Evolutionary conservation across 768 basidiomycete species (phyloP), one percentile per base, ranked within the genome.

Genomic region (Boletus huronensis): DNA sequence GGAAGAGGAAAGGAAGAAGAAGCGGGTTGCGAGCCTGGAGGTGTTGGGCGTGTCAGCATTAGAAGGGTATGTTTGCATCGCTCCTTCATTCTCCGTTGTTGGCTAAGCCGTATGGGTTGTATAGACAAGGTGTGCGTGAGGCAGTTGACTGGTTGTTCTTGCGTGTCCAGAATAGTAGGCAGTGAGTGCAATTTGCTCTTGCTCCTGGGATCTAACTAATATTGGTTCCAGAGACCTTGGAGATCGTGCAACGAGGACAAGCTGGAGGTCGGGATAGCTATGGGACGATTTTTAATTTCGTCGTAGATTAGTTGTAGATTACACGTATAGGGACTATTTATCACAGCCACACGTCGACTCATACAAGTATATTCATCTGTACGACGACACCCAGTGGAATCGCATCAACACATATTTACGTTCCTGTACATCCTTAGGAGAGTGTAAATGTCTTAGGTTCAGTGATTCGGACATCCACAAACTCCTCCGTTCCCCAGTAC

Each of bases 111-210:
- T 38, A 25, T 39, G 11, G 46, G 5, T 48, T 47, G 10, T 60
- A 1, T 50, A 97, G 94, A 40, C 91, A 90, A 29, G 94, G 95
- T 2, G 86, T 96, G 16, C 81, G 88, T 52, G 88, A 89, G 47
- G 93, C 90, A 0, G 90, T 97, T 3, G 90, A 97, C 65, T 98
- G 95, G 95, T 66, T 98, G 26, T 96, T 96, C 67, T 83, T 95
- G 51, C 81, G 94, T 0, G 94, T 97, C 5, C 93, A 96, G 72
- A 94, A 93, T 60, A 92, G 90, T 59, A 76, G 88, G 58, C 82
- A 83, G 87, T 85, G 45, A 52, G 66, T 39, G 5, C 3, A 0
- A 11, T 31, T 36, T 10, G 1, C 4, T 32, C 38, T 29, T 39
- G 6, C 9, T 29, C 10, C 1, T 3, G 6, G 14, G 4, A n/a